phyloP scores from a whole-genome alignment of 2,329 filamentous ascomycete species.

The Neofusicoccum sp. region DNA sequence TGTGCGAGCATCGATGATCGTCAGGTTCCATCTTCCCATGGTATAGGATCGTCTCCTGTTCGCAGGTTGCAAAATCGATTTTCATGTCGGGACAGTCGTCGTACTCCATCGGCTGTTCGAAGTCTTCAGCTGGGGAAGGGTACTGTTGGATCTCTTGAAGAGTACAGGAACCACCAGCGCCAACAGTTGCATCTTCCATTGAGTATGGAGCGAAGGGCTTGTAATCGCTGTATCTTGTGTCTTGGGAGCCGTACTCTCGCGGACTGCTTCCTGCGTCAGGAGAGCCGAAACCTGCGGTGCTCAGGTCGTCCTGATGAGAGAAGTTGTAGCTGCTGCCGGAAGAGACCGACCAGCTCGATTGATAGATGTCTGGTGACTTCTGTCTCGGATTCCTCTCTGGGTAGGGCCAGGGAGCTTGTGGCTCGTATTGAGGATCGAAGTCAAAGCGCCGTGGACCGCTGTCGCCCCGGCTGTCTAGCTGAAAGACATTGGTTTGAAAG shows the following conservation, averaged over 20 bases:
- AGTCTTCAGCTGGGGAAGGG: conserved; percentile 24
- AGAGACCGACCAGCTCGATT: conserved; percentile 29
- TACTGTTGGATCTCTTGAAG: conserved; percentile 35
- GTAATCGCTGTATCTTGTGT: conserved; percentile 1
- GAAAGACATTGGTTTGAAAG: conserved; percentile 28
- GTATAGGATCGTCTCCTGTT: conserved; percentile 22
- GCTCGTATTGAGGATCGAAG: conserved; percentile 23
- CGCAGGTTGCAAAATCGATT: conserved; percentile 25
- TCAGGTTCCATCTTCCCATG: conserved; percentile 5
- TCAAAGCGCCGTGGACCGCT: conserved; percentile 22
- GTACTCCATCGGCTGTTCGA: conserved; percentile 29
- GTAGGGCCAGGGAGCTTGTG: conserved; percentile 24
- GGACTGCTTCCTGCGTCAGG: conserved; percentile 5
- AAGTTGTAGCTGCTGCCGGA: conserved; percentile 29
- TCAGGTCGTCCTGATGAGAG: conserved; percentile 30
- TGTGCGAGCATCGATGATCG: neutral
- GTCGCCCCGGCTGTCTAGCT: conserved; percentile 25
- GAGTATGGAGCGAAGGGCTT: conserved; percentile 1
- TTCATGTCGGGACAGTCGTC: conserved; percentile 26
- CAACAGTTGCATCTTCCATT: neutral
- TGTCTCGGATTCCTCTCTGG: conserved; percentile 21
- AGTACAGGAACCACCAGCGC: conserved; percentile 24
- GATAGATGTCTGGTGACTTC: conserved; percentile 31
- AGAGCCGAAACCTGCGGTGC: conserved; percentile 24
- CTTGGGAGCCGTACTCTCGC: neutral